Conservation (phyloP, 768 basidiomycete species). For the Gautieria morchelliformis region DNA sequence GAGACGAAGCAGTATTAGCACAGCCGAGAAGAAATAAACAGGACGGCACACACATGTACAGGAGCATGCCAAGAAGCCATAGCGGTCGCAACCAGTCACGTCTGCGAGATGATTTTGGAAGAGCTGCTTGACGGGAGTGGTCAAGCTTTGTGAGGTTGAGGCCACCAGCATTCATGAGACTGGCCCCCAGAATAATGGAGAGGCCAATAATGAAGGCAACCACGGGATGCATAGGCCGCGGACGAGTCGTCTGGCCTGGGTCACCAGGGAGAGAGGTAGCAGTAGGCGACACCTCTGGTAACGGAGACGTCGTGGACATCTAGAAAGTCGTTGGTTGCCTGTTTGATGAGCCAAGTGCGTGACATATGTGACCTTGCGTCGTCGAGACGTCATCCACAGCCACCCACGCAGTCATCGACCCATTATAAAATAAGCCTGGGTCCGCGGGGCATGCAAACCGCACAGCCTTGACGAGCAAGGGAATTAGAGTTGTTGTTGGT, state of each 20-base stretch:
- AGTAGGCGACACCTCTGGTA: neutral
- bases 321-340: neutral
- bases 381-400: no score
- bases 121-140: slow-evolving; percentile 32
- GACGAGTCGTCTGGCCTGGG: slow-evolving; percentile 8
- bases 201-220: slow-evolving; percentile 79
- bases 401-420: no score
- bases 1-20: neutral
- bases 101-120: slow-evolving; percentile 68
- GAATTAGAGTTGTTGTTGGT: no score
- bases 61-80: slow-evolving; percentile 85
- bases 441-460: no score
- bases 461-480: no score
- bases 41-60: slow-evolving; percentile 68
- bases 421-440: no score
- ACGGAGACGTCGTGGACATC: neutral
- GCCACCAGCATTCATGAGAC: slow-evolving; percentile 85
- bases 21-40: neutral
- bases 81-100: slow-evolving; percentile 76
- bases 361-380: no score
- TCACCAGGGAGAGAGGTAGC: neutral
- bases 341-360: no score
- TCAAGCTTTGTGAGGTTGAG: slow-evolving; percentile 92
- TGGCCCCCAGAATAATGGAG: slow-evolving; percentile 72
- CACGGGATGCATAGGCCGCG: slow-evolving; percentile 39